phyloP scores from a whole-genome alignment of 139 green algal species.

The Yamagishiella unicocca region DNA sequence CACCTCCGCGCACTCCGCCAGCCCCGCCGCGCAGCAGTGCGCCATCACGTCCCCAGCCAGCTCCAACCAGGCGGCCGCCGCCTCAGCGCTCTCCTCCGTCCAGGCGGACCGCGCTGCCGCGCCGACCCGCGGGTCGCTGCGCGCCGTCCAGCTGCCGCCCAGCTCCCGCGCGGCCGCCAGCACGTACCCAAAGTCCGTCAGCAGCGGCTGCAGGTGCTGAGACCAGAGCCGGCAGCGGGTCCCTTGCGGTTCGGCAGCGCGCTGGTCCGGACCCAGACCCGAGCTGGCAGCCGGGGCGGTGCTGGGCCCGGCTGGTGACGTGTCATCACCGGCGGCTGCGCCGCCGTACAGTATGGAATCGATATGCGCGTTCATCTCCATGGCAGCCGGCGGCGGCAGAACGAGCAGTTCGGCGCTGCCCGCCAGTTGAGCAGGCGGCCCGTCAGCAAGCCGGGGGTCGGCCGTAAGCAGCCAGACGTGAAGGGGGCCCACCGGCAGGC shows the following conservation, averaged over 20 bases:
- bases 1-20: constrained; percentile 7
- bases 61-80: not conserved
- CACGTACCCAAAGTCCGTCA: constrained; percentile 12
- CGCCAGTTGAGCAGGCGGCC: not conserved
- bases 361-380: not conserved
- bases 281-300: no score
- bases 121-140: not conserved
- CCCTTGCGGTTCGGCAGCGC: no score
- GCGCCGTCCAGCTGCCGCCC: not conserved
- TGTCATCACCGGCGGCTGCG: not conserved
- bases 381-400: not conserved
- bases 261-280: no score
- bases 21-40: constrained; percentile 16
- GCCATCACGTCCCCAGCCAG: constrained; percentile 10
- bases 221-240: not conserved
- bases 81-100: not conserved
- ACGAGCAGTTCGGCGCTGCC: not conserved
- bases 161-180: constrained; percentile 10
- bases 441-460: not conserved
- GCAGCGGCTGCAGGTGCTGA: constrained; percentile 20
- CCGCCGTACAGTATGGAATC: not conserved
- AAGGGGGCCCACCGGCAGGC: not conserved
- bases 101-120: no score
- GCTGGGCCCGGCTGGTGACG: no score
- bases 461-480: not conserved